Base-by-base conservation (phyloP, 805 yeast species). In the Jamesozyma jinghongensis region DNA sequence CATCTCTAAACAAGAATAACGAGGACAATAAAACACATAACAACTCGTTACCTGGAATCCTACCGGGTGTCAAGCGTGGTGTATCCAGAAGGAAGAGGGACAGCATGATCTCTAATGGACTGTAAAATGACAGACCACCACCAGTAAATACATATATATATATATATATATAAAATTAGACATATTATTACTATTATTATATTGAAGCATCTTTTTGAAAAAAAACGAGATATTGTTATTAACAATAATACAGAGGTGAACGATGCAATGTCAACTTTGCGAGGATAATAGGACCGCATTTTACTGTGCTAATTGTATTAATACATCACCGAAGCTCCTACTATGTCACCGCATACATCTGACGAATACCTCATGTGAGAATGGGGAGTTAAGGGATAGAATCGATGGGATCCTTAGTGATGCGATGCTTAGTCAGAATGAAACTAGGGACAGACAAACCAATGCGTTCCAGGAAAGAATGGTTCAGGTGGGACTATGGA, bases 291-390 rank as follows among this genome's bases (percentile, higher is more conserved):
- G 46, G 26, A 41, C 34, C 5, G 10, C n/a, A 12, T 42, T 53
- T 45, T 54, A 48, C 18, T 57, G 62, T 40, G 36, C 51, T 3
- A 58, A 54, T 43, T 57, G 62, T 40, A 39, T 57, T 27, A 55
- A 48, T 33, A 47, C 51, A 22, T 53, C 58, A 19, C 62, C 62
- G 6, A 40, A 38, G 14, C 26, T 22, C 10, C 10, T 22, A 10
- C 10, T 22, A 7, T 10, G 10, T 22, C 26, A 22, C 10, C 6
- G 43, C 32, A 22, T 57, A 7, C 44, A 52, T 28, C 44, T 55
- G 14, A 27, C 51, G 12, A 25, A 37, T 22, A 13, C 52, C 3
- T 40, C 44, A 22, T 43, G 49, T 12, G 40, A 41, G 14, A 55
- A 49, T 34, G 30, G 36, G 2, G 20, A 29, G 28, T 39, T 56